A percentile compares a stretch with the other conserved stretches of the same genome.
phyloP scores from a whole-genome alignment of 495 filamentous ascomycete genomes.

The Podospora pseudopauciseta region DNA sequence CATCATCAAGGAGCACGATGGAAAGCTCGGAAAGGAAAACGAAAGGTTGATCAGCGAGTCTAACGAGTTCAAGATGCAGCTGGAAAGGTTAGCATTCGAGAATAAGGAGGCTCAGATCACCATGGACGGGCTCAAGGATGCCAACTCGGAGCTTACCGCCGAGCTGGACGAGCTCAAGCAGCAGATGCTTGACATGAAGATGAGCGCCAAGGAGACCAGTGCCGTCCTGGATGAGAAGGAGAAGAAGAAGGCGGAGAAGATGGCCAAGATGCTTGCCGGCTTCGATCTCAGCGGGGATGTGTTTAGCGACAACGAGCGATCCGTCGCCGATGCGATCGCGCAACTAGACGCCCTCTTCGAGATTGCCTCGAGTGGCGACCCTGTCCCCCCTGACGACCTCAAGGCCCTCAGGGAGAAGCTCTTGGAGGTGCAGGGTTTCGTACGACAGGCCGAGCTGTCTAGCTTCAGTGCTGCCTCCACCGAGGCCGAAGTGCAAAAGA shows the following conservation, averaged over 20 bases:
- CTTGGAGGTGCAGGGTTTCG: slow-evolving; percentile 84
- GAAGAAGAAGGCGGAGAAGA: slow-evolving; percentile 95
- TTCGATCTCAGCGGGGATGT: slow-evolving; percentile 89
- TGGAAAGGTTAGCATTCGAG: slow-evolving; percentile 92
- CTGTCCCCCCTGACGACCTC: slow-evolving; percentile 76
- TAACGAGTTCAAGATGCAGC: slow-evolving; percentile 90
- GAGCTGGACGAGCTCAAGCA: slow-evolving; percentile 97
- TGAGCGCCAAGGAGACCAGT: slow-evolving; percentile 89
- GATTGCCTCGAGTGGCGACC: slow-evolving; percentile 69
- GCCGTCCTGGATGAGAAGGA: slow-evolving; percentile 92
- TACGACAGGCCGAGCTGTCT: slow-evolving; percentile 87
- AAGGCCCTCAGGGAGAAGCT: slow-evolving; percentile 70
- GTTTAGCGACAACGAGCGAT: slow-evolving; percentile 85
- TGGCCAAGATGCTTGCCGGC: slow-evolving; percentile 99
- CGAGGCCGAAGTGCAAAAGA: slow-evolving; percentile 62
- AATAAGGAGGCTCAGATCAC: slow-evolving; percentile 95
- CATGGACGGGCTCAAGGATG: slow-evolving; percentile 95
- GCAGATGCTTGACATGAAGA: slow-evolving; percentile 89
- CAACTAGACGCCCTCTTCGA: slow-evolving; percentile 76
- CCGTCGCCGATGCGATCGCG: slow-evolving; percentile 74
- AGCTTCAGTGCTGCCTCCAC: slow-evolving; percentile 53
- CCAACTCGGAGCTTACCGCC: slow-evolving; percentile 82
- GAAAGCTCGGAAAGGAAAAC: slow-evolving; percentile 77
- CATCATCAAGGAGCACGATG: slow-evolving; percentile 76
- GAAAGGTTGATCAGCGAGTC: slow-evolving; percentile 78